Evolutionary conservation across 352 stramenopile species (phyloP).

Genomic region (Plasmopara halstedii): DNA sequence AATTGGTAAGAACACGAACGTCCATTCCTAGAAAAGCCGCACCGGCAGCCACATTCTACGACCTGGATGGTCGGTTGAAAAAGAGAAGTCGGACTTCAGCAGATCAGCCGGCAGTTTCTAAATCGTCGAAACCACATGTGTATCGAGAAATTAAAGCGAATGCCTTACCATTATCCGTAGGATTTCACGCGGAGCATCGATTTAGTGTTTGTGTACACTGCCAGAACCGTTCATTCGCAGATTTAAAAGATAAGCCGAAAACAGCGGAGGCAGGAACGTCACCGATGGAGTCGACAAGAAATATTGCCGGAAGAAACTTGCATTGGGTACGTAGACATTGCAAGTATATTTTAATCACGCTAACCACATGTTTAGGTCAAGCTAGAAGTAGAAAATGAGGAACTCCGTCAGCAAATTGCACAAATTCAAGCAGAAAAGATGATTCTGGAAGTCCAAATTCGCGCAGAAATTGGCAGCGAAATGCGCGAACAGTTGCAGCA

Average conservation of each 20-base stretch:
- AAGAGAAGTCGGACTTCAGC: constrained; percentile 25
- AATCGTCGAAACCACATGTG: background rate
- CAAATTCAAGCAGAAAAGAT: constrained; percentile 49
- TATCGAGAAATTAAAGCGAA: constrained; percentile 6
- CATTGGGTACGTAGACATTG: constrained; percentile 9
- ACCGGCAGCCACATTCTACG: constrained; percentile 33
- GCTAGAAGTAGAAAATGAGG: constrained; percentile 56
- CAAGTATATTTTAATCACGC: background rate
- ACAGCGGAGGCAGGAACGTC: constrained; percentile 18
- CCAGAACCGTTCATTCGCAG: constrained; percentile 1
- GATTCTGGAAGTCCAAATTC: constrained; percentile 52
- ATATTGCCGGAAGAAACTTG: constrained; percentile 21
- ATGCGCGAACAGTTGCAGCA: constrained; percentile 63
- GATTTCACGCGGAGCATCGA: constrained; percentile 10
- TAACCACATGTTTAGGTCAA: constrained; percentile 13
- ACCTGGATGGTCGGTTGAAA: constrained; percentile 43
- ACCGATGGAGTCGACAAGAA: constrained; percentile 25
- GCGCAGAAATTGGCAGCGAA: constrained; percentile 58
- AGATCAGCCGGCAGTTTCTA: constrained; percentile 5
- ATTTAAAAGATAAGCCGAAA: constrained; percentile 6
- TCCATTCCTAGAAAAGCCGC: constrained; percentile 30
- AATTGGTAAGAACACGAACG: constrained; percentile 68
- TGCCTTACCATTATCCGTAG: constrained; percentile 1
- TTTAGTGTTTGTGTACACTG: constrained; percentile 8
- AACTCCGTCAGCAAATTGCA: constrained; percentile 41